Conservation (phyloP, 106 monocot genomes). For the Dendrobium nobile region DNA sequence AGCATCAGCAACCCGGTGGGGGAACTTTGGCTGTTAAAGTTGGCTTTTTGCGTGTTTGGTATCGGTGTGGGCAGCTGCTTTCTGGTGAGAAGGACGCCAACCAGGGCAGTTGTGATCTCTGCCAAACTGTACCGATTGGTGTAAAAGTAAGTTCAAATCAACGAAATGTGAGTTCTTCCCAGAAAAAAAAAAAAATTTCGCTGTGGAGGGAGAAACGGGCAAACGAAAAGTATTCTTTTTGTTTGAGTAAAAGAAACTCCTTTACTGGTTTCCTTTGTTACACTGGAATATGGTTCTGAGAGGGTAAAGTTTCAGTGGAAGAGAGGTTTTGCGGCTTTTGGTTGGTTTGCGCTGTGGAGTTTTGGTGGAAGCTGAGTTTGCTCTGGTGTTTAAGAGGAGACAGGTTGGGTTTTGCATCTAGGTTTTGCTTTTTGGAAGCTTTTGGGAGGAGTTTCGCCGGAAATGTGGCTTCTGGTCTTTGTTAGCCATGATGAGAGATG, state of each 20-base stretch:
- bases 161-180: neutral
- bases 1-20: slow-evolving; percentile 14
- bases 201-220: neutral
- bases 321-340: slow-evolving; percentile 1
- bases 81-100: slow-evolving; percentile 8
- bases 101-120: neutral
- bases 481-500: neutral
- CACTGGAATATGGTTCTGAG: slow-evolving; percentile 1
- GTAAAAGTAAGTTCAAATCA: neutral
- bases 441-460: neutral
- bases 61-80: slow-evolving; percentile 4
- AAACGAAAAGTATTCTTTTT: neutral
- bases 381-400: neutral
- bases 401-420: slow-evolving; percentile 26
- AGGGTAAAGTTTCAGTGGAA: neutral
- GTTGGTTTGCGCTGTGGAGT: slow-evolving; percentile 3
- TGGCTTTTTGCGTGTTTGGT: slow-evolving; percentile 32
- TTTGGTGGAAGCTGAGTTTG: neutral
- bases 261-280: neutral
- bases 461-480: slow-evolving; percentile 19
- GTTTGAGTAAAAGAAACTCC: neutral
- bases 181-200: no score
- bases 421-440: slow-evolving; percentile 14
- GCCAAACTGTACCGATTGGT: neutral
- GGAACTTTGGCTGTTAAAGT: slow-evolving; percentile 35